Evolutionary conservation across 2,329 filamentous ascomycete genomes (phyloP).

Genomic region (Xylariaceae sp.): DNA sequence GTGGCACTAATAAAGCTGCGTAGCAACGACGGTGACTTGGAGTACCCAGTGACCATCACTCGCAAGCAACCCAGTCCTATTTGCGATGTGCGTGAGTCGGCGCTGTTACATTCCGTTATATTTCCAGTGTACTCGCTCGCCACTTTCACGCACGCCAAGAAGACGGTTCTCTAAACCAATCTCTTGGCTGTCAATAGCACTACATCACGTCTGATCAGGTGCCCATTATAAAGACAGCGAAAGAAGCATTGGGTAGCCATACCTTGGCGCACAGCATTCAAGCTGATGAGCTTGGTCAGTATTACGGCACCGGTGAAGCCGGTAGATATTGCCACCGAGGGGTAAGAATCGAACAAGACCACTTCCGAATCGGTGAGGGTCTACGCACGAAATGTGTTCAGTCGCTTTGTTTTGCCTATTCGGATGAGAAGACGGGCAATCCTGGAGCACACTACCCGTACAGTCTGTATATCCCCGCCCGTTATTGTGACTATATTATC

Average conservation of each 20-base stretch:
- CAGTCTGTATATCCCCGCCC: too few species aligned
- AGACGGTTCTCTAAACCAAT: conserved; percentile 2
- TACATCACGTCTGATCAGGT: not conserved
- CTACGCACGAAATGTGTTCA: too few species aligned
- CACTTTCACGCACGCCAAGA: conserved; percentile 4
- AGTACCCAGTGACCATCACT: too few species aligned
- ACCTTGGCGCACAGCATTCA: not conserved
- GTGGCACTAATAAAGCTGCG: not conserved
- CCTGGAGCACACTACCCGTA: too few species aligned
- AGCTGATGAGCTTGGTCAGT: not conserved
- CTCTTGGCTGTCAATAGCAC: conserved; percentile 6
- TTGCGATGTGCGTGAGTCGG: conserved; percentile 1
- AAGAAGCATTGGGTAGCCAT: not conserved
- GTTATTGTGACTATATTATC: not conserved
- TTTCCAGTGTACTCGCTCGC: not conserved
- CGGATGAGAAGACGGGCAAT: too few species aligned
- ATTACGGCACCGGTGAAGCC: too few species aligned
- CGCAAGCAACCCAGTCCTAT: not conserved
- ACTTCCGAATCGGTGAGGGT: too few species aligned
- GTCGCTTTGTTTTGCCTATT: too few species aligned
- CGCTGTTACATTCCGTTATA: not conserved
- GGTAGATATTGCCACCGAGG: too few species aligned
- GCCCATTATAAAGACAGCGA: not conserved
- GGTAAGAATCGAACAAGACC: too few species aligned
- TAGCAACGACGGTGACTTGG: not conserved